Evolutionary conservation across 108 stramenopile species (phyloP), one percentile per base, ranked within the genome.

Genomic region (Heterococcus sp.): DNA sequence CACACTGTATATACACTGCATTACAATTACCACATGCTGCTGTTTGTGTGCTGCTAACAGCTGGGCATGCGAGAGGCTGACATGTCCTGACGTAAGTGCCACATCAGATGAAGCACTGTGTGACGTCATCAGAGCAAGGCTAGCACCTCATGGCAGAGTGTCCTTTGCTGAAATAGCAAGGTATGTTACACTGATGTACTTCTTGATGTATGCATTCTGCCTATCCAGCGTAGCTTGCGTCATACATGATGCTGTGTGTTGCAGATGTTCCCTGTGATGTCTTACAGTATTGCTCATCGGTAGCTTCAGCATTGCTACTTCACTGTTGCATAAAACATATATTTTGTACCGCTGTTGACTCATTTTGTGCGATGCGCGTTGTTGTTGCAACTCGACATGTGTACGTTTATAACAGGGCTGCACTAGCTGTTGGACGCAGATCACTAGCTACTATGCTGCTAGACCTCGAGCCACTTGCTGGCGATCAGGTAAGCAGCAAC

Each of bases 381-480:
- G 46, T 58, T 14, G 14, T 58, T 58, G 46, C 46, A 8, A 58
- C 46, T 58, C 21, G 21, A 14, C 21, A 21, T 21, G 14, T 58
- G 14, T 8, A 8, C 21, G 46, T 21, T 58, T 58, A 8, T 58
- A 14, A 21, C 46, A 58, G 69, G 29, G 76, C 69, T 30, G 78
- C 71, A 5, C 46, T 63, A 71, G 37, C 26, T 29, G 30, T 46
- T 5, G 82, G 82, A 28, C 31, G 77, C 46, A 28, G 77, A 30
- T 34, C 82, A 2, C 75, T 85, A 11, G 84, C 84, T 40, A 85
- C 84, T 14, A 37, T 85, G 82, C 75, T 85, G 28, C 76, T 85
- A 69, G 78, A 79, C 71, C 71, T 64, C 3, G 78, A 79, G 32
- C 78, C 78, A 30, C 39, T 71, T n/a, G 78, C 78, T 27, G 35